phyloP scores from a whole-genome alignment of 768 basidiomycete species.

The Tubosaeta sp. region DNA sequence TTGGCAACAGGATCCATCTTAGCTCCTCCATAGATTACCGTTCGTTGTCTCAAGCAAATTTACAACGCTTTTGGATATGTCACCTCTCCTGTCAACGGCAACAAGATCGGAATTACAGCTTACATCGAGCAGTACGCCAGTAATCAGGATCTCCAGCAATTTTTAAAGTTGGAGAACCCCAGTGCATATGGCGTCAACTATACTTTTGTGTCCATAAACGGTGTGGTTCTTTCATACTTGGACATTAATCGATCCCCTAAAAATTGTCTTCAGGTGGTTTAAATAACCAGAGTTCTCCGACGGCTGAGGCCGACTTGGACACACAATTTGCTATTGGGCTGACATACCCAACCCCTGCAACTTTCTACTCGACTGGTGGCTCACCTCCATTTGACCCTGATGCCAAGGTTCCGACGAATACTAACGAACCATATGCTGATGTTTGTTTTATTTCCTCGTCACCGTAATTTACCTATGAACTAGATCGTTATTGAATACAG shows the following conservation, averaged over 20 bases:
- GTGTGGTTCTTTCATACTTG: constrained; percentile 26
- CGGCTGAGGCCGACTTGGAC: constrained; percentile 64
- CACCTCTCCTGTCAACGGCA: constrained; percentile 38
- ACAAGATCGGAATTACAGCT: constrained; percentile 51
- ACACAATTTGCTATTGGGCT: constrained; percentile 38
- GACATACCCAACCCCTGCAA: constrained; percentile 52
- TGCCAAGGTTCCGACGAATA: constrained; percentile 32
- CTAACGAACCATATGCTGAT: constrained; percentile 47
- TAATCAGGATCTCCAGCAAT: constrained; percentile 45
- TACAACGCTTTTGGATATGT: constrained; percentile 50
- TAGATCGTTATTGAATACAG: constrained; percentile 24
- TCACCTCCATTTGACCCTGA: constrained; percentile 56
- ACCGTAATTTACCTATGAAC: background rate
- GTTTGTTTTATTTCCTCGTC: constrained; percentile 25
- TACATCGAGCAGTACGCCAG: constrained; percentile 55
- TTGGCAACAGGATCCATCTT: background rate
- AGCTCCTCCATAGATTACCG: constrained; percentile 38
- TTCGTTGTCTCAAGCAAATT: constrained; percentile 49
- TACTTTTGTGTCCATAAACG: constrained; percentile 51
- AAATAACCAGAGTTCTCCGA: constrained; percentile 58
- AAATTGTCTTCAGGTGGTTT: constrained; percentile 41
- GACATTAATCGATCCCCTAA: constrained; percentile 4
- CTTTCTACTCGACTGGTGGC: constrained; percentile 62
- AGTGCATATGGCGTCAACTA: constrained; percentile 37
- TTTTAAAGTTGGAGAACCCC: constrained; percentile 40